Evolutionary conservation across 176 grass and related monocot genomes (phyloP), one percentile per base, ranked within the genome.

Genomic region (Bromus sterilis): DNA sequence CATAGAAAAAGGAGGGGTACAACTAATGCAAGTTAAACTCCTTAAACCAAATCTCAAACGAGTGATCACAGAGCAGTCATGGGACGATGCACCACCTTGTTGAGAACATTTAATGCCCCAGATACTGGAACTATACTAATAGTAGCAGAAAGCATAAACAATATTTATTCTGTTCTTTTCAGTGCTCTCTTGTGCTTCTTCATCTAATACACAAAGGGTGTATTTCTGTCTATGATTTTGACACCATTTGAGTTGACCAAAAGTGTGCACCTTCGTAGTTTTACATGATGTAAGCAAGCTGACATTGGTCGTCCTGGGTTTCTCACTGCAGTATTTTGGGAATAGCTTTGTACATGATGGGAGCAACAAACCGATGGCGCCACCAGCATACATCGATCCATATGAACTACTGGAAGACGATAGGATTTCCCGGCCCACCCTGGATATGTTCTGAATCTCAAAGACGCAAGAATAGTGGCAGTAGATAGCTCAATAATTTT

Each of bases 361-460:
- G 53, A 93, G 77, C 85, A 93, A 87, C 42, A 84, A 53, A 7
- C 15, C 91, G 0, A 63, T 83, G 5, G 84, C 87, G 23, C 61
- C 87, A 6, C 89, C 89, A 18, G 91, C 84, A 1, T 88, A 99
- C 74, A 90, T 95, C 29, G 93, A 95, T 90, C 93, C 96, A 60
- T 95, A 95, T 21, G 74, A 88, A 56, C 92, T 95, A 39, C 85
- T 99, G 24, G n/a, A 95, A 82, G 96, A 99, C 16, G 96, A 91
- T 68, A 92, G 89, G 79, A 66, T 93, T 62, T 91, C 91, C 29
- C 79, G 87, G 62, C 79, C 87, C 21, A 56, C 86, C 30, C 61
- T 86, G 30, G 58, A 86, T 78, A 66, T 85, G 77, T 86, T 86
- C 66, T 90, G 66, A 89, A 21, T 39, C 41, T 43, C 53, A 62